A percentile compares a stretch with the other conserved stretches of the same genome.
phyloP scores from a whole-genome alignment of 805 yeast species.

The Cyberlindnera euphorbiiphila region DNA sequence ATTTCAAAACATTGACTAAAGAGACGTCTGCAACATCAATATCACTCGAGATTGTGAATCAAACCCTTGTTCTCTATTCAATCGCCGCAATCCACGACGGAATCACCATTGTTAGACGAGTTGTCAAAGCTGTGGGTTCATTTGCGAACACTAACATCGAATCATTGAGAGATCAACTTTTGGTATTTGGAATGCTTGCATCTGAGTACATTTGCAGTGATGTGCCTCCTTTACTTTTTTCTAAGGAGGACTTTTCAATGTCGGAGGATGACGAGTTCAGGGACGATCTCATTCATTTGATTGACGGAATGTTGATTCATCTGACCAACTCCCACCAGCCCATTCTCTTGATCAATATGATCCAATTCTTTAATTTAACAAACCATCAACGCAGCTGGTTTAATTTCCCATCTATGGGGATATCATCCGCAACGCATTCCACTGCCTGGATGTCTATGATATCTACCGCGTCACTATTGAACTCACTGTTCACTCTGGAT shows the following conservation, averaged over 20 bases:
- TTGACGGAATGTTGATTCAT: slow-evolving; percentile 10
- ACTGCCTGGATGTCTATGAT: slow-evolving; percentile 40
- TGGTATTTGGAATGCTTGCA: slow-evolving; percentile 43
- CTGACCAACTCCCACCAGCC: slow-evolving; percentile 1
- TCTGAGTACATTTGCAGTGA: slow-evolving; percentile 35
- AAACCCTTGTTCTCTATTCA: slow-evolving; percentile 33
- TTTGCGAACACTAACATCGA: slow-evolving; percentile 41
- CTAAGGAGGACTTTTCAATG: slow-evolving; percentile 12
- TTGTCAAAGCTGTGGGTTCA: slow-evolving; percentile 33
- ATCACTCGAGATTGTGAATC: slow-evolving; percentile 44
- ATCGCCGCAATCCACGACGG: slow-evolving; percentile 32
- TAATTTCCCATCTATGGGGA: slow-evolving; percentile 26
- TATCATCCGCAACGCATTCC: slow-evolving; percentile 6
- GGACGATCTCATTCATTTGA: slow-evolving; percentile 16
- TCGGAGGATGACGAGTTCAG: slow-evolving; percentile 8
- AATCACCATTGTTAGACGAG: slow-evolving; percentile 36
- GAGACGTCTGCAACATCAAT: slow-evolving; percentile 31
- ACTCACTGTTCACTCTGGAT: slow-evolving; percentile 11
- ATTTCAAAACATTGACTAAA: slow-evolving; percentile 22
- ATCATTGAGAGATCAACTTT: slow-evolving; percentile 39
- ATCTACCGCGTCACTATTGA: slow-evolving; percentile 34
- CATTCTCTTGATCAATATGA: slow-evolving; percentile 8
- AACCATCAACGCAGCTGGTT: slow-evolving; percentile 13
- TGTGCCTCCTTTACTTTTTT: slow-evolving; percentile 20
- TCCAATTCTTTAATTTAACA: slow-evolving; percentile 13